These are phyloP conservation scores for Oryza australiensis DNA, from an alignment of 176 grass and related monocot species.

Conservation along the genomic window DNA sequence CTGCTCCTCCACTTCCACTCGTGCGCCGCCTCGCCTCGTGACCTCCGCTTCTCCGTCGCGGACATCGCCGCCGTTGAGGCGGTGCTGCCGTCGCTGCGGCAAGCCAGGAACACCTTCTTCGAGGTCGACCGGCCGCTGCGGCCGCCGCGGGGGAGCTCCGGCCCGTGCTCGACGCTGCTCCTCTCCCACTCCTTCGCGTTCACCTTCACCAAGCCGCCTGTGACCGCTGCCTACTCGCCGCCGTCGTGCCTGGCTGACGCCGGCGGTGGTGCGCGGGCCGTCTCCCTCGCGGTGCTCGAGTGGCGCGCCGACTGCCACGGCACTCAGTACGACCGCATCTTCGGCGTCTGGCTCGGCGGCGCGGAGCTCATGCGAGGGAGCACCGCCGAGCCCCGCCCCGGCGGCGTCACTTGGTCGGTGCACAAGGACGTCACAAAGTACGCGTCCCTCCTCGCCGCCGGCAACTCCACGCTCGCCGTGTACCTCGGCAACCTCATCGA, in stretches of 20 bases:
- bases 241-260: constrained; percentile 40
- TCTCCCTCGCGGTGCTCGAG: constrained; percentile 68
- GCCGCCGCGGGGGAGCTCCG: constrained; percentile 45
- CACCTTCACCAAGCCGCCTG: constrained; percentile 59
- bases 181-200: constrained; percentile 68
- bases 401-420: constrained; percentile 68
- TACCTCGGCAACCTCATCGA: constrained; percentile 76
- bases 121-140: constrained; percentile 70
- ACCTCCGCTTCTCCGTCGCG: constrained; percentile 25
- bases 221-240: constrained; percentile 53
- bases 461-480: constrained; percentile 52
- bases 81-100: constrained; percentile 12
- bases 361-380: constrained; percentile 74
- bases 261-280: not conserved
- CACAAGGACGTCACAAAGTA: constrained; percentile 76
- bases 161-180: constrained; percentile 59
- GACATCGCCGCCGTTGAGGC: constrained; percentile 35
- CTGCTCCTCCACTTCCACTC: constrained; percentile 20
- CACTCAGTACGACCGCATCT: constrained; percentile 70
- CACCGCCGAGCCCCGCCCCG: constrained; percentile 64
- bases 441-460: constrained; percentile 50
- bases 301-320: constrained; percentile 63
- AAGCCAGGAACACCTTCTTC: constrained; percentile 54
- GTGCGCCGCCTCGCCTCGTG: not conserved
- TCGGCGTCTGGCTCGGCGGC: constrained; percentile 80